These are phyloP conservation scores for Rhizopogon rudus DNA, from an alignment of 768 basidiomycete species.

Conservation along the genomic window DNA sequence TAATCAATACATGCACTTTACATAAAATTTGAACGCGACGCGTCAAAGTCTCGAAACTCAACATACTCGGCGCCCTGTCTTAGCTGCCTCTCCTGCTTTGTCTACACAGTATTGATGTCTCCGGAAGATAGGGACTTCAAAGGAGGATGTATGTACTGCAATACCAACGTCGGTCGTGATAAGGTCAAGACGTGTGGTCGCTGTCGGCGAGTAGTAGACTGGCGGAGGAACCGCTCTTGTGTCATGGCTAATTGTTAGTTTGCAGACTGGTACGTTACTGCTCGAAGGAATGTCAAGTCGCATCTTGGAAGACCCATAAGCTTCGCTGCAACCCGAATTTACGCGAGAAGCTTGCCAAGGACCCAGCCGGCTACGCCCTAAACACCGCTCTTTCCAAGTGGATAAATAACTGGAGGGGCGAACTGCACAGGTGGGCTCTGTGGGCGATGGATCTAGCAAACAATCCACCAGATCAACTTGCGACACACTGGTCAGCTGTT, in stretches of 20 bases:
- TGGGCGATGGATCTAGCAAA: conserved; percentile 24
- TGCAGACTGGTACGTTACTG: conserved; percentile 25
- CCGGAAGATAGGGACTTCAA: conserved; percentile 14
- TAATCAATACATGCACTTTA: neutral
- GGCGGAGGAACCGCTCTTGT: neutral
- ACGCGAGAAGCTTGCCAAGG: conserved; percentile 8
- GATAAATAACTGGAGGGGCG: conserved; percentile 19
- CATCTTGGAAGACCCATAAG: conserved; percentile 26
- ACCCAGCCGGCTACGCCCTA: conserved; percentile 12
- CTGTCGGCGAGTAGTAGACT: conserved; percentile 14
- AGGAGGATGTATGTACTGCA: conserved; percentile 20
- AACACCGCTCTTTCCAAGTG: conserved; percentile 20
- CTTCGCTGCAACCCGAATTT: conserved; percentile 9
- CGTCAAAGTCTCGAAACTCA: too few relatives aligned
- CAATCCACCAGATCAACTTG: conserved; percentile 17
- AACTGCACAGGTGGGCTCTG: conserved; percentile 12
- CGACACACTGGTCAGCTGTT: conserved; percentile 16
- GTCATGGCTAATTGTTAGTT: neutral
- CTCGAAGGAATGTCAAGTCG: conserved; percentile 23
- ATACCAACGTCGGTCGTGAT: conserved; percentile 15
- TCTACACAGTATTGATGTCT: neutral
- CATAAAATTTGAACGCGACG: too few relatives aligned
- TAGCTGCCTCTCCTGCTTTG: too few relatives aligned
- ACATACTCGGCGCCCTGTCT: too few relatives aligned
- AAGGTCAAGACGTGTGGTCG: conserved; percentile 20